Percentiles rank a stretch among this genome's conserved stretches.
Conservation (phyloP, 257 asterid genomes). For the Pogostemon cablin region DNA sequence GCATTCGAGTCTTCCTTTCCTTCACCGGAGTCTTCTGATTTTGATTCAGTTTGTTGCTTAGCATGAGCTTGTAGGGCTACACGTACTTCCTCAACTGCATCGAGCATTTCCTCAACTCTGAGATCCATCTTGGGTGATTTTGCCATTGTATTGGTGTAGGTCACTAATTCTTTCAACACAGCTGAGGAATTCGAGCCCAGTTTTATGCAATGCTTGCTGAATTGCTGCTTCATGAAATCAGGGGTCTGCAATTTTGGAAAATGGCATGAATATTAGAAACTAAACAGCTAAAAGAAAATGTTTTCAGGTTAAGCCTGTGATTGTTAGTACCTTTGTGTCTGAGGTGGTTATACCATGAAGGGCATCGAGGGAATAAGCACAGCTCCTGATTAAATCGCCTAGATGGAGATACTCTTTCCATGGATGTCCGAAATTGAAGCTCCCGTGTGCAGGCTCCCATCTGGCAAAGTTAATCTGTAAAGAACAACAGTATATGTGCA, state of each 20-base stretch:
- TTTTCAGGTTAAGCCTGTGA: background rate
- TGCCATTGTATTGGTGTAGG: conserved; percentile 45
- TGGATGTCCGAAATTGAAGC: conserved; percentile 62
- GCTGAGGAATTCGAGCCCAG: conserved; percentile 53
- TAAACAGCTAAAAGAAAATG: background rate
- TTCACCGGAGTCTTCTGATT: conserved; percentile 10
- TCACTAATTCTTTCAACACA: conserved; percentile 55
- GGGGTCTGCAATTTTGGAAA: conserved; percentile 47
- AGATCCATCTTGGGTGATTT: conserved; percentile 51
- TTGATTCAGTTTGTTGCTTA: conserved; percentile 22
- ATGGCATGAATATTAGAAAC: background rate
- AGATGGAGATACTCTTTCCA: conserved; percentile 60
- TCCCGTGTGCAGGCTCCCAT: conserved; percentile 77
- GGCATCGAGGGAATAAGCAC: conserved; percentile 64
- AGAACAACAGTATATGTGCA: background rate
- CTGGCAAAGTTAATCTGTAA: conserved; percentile 55
- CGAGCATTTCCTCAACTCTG: conserved; percentile 51
- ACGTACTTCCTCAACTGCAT: conserved; percentile 55
- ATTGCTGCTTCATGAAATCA: conserved; percentile 48
- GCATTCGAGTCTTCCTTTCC: conserved; percentile 31
- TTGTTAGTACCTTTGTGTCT: conserved; percentile 45
- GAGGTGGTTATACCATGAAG: conserved; percentile 49
- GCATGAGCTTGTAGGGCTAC: conserved; percentile 43
- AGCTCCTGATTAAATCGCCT: conserved; percentile 61
- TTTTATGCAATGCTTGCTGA: conserved; percentile 47